A percentile compares a stretch with the other conserved stretches of the same genome.
Evolutionary conservation across 257 asterid species (phyloP).

Genomic region (Fraxinus americana): DNA sequence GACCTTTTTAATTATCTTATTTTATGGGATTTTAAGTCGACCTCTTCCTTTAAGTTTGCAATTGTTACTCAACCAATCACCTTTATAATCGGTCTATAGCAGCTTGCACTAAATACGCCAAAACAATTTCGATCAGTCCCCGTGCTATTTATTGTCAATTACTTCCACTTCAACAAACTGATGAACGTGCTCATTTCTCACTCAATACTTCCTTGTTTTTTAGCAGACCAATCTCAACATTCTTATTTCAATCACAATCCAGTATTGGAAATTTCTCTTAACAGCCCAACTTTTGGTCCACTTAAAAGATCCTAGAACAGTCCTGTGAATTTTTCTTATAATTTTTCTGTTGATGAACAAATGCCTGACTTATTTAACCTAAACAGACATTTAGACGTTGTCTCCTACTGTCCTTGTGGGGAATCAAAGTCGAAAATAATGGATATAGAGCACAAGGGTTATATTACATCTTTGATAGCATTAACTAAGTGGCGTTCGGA

Average conservation of each 20-base stretch:
- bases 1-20: no score
- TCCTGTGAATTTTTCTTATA: not conserved
- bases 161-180: not conserved
- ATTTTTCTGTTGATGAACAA: not conserved
- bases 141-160: not conserved
- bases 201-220: not conserved
- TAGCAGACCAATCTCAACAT: not conserved
- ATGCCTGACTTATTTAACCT: not conserved
- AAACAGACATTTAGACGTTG: not conserved
- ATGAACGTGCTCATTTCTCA: not conserved
- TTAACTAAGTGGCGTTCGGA: not conserved
- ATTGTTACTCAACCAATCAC: no score
- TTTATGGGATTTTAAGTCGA: not conserved
- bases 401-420: not conserved
- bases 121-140: not conserved
- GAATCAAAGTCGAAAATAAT: no score
- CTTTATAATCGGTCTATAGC: not conserved
- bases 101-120: not conserved
- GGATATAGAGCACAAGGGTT: not conserved
- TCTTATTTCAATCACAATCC: not conserved
- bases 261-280: not conserved
- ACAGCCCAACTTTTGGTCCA: not conserved
- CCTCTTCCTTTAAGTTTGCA: not conserved
- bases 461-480: not conserved
- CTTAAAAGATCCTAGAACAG: not conserved